phyloP scores from a whole-genome alignment of 768 basidiomycete genomes.

The Tricholoma flavovirens region DNA sequence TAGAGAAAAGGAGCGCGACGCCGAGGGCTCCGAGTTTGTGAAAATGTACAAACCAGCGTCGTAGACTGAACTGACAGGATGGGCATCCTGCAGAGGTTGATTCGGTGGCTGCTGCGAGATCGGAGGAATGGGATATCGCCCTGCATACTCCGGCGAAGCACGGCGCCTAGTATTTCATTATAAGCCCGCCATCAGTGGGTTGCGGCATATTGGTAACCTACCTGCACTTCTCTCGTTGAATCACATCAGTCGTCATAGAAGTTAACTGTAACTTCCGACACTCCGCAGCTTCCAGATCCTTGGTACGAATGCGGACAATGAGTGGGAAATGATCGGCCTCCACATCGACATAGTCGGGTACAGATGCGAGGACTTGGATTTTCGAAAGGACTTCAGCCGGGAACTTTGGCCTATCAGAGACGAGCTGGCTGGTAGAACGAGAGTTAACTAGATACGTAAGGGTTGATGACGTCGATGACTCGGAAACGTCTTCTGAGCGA shows the following conservation, averaged over 20 bases:
- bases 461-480: constrained; percentile 25
- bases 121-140: constrained; percentile 53
- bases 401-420: constrained; percentile 27
- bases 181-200: not conserved
- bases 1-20: constrained; percentile 40
- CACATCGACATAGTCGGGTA: constrained; percentile 50
- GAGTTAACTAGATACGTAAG: constrained; percentile 42
- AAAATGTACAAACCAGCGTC: constrained; percentile 36
- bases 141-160: constrained; percentile 34
- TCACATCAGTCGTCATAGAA: constrained; percentile 49
- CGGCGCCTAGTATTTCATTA: constrained; percentile 29
- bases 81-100: constrained; percentile 47
- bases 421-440: constrained; percentile 14
- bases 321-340: constrained; percentile 47
- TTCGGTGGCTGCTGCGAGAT: constrained; percentile 57
- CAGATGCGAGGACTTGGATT: constrained; percentile 57
- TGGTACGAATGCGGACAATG: constrained; percentile 53
- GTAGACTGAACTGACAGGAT: constrained; percentile 50
- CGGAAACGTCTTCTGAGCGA: constrained; percentile 28
- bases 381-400: constrained; percentile 52
- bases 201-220: constrained; percentile 19
- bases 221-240: constrained; percentile 67
- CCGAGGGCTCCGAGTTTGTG: constrained; percentile 15
- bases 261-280: constrained; percentile 52
- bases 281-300: constrained; percentile 40